phyloP scores from a whole-genome alignment of 2,329 filamentous ascomycete species.

The Orbilia brochopaga region DNA sequence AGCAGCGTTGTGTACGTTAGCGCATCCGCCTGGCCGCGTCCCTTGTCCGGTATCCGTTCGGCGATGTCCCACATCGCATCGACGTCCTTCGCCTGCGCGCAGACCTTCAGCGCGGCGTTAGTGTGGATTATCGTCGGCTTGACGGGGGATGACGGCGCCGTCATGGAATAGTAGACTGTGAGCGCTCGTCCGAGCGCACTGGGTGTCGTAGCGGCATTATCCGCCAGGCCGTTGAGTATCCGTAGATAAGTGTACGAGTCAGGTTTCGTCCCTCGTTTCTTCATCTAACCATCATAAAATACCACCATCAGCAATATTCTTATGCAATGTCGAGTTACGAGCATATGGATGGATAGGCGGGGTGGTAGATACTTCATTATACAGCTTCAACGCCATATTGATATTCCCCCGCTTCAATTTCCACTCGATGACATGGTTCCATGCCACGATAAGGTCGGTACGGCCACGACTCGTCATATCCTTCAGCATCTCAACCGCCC shows the following conservation, averaged over 20 bases:
- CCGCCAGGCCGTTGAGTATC: constrained; percentile 76
- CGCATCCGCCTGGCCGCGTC: constrained; percentile 69
- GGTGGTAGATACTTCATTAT: constrained; percentile 72
- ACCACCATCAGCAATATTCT: constrained; percentile 8
- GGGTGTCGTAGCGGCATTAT: constrained; percentile 64
- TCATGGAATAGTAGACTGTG: constrained; percentile 77
- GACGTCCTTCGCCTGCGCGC: constrained; percentile 74
- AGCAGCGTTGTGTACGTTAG: constrained; percentile 83
- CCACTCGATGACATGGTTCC: constrained; percentile 84
- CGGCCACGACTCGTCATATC: constrained; percentile 56
- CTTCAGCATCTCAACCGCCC: constrained; percentile 28
- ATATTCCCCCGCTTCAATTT: constrained; percentile 68
- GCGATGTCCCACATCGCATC: constrained; percentile 80
- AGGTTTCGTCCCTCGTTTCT: constrained; percentile 82
- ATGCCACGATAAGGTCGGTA: constrained; percentile 73
- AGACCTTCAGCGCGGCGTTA: constrained; percentile 86
- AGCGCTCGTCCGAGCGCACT: constrained; percentile 72
- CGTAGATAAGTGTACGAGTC: constrained; percentile 84
- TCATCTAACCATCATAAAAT: constrained; percentile 70
- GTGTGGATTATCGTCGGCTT: constrained; percentile 79
- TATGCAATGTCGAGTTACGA: no score
- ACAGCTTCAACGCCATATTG: constrained; percentile 75
- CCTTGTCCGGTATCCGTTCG: constrained; percentile 71
- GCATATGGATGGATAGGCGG: background rate
- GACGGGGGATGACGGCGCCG: constrained; percentile 67